Base-by-base conservation (phyloP, 2,329 filamentous ascomycete species). In the Pseudogymnoascus sp. region DNA sequence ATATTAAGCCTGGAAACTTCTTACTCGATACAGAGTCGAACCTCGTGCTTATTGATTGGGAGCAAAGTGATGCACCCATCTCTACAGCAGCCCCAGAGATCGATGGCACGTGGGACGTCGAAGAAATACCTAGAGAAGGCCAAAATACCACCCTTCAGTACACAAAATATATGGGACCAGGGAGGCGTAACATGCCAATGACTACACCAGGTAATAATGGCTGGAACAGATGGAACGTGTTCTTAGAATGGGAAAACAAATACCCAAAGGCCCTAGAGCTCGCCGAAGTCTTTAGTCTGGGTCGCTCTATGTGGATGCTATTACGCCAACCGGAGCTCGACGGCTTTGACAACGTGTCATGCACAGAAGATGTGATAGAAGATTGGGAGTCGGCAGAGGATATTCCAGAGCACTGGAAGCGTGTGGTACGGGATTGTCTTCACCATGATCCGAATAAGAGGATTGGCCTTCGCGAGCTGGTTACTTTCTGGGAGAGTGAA, bases 1-100 rank as follows among this genome's bases (percentile, higher is more conserved):
- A 73, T 58, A 66, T 73, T 58, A 73, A 72, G 62, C 70, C 71
- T 1, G 67, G 66, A 21, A 73, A 73, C 60, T 67, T 71, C n/a
- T 55, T 71, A 26, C 59, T 71, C 4, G 66, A 69, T 58, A 62
- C 61, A 11, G 16, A 64, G 0, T 16, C 64, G 8, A 62, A 68
- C 35, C 33, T 68, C 6, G 26, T 69, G 0, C 61, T 71, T 1
- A 70, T 70, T 21, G 68, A 70, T 55, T 71, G 69, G 69, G 69
- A 71, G 49, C 69, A 71, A 59, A 65, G 63, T 61, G 70, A 65
- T 26, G 67, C 69, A 5, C 64, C 67, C 29, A 62, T 66, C 35
- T 65, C 63, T 35, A 69, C 21, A 67, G 26, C n/a, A 33, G 52
- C 29, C 19, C n/a, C n/a, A 59, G 52, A 59, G 14, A 23, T 37